A percentile compares a stretch with the other conserved stretches of the same genome.
These are phyloP conservation scores for Geotrichum siamense DNA, from an alignment of 1,139 yeast species.

Conservation along the genomic window DNA sequence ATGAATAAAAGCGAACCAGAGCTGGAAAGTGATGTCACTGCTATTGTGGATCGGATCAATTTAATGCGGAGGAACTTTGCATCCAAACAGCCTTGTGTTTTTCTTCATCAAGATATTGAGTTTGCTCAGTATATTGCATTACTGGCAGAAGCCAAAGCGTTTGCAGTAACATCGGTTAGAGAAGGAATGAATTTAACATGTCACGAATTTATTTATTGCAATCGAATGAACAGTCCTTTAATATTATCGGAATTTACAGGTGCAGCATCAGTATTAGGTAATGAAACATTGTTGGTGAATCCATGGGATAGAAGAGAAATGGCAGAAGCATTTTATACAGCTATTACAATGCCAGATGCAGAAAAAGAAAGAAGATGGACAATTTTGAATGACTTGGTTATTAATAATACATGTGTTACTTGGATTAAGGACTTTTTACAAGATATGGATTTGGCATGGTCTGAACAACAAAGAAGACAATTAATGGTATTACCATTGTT, in stretches of 20 bases:
- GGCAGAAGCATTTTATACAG: conserved; percentile 52
- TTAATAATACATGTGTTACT: conserved; percentile 58
- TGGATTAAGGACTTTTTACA: conserved; percentile 64
- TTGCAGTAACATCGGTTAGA: conserved; percentile 83
- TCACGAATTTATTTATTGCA: conserved; percentile 83
- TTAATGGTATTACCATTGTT: conserved; percentile 29
- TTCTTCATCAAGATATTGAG: conserved; percentile 79
- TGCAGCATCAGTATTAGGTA: conserved; percentile 67
- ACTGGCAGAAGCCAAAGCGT: conserved; percentile 76
- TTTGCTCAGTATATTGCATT: conserved; percentile 86
- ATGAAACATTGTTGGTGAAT: conserved; percentile 51
- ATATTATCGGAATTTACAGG: conserved; percentile 92
- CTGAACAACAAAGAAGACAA: conserved; percentile 43
- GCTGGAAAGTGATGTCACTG: conserved; percentile 64
- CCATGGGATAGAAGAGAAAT: conserved; percentile 82
- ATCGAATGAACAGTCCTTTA: conserved; percentile 70
- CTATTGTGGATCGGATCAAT: conserved; percentile 79
- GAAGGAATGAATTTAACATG: conserved; percentile 97
- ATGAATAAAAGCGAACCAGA: conserved; percentile 41
- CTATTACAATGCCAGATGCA: conserved; percentile 53
- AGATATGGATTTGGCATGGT: conserved; percentile 58
- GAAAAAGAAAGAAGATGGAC: conserved; percentile 62
- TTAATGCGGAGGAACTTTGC: conserved; percentile 66
- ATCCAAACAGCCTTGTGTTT: conserved; percentile 58
- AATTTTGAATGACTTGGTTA: conserved; percentile 50